Conservation (phyloP, 2,329 filamentous ascomycete genomes). For the Leptographium wingfieldii region DNA sequence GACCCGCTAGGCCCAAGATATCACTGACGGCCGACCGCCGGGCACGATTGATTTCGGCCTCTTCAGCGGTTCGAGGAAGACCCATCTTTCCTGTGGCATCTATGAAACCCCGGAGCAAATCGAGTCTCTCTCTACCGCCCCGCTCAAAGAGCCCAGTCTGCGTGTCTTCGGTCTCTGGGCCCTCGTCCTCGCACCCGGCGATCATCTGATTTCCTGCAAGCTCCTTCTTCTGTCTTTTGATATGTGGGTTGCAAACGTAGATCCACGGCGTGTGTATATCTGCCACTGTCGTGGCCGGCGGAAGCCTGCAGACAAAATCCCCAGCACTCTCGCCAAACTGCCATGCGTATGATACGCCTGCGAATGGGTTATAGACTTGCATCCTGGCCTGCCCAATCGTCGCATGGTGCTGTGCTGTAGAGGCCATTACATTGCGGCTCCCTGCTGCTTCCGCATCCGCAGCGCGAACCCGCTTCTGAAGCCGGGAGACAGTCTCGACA, state of each 20-base stretch:
- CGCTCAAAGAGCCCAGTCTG: constrained; percentile 36
- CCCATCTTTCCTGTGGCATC: constrained; percentile 28
- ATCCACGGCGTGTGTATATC: constrained; percentile 50
- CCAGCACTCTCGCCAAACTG: constrained; percentile 27
- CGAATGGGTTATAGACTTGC: constrained; percentile 44
- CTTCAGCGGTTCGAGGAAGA: constrained; percentile 23
- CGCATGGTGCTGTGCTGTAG: no score
- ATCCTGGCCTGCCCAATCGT: constrained; percentile 1
- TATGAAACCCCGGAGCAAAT: constrained; percentile 34
- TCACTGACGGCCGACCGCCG: constrained; percentile 35
- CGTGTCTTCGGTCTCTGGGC: constrained; percentile 30
- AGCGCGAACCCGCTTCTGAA: constrained; percentile 38
- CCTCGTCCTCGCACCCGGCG: constrained; percentile 36
- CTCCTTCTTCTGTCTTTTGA: constrained; percentile 22
- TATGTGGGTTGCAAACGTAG: constrained; percentile 55
- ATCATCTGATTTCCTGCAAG: constrained; percentile 23
- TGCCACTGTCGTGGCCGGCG: constrained; percentile 47
- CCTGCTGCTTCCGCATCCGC: constrained; percentile 22
- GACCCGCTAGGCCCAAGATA: constrained; percentile 48
- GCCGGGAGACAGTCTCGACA: constrained; percentile 29
- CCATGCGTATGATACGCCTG: constrained; percentile 41
- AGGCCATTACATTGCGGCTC: neutral
- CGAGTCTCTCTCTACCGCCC: constrained; percentile 38
- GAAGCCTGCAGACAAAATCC: constrained; percentile 53
- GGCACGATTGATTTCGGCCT: constrained; percentile 35